Base-by-base conservation (phyloP, 768 basidiomycete species). In the Boletus barrowsii region DNA sequence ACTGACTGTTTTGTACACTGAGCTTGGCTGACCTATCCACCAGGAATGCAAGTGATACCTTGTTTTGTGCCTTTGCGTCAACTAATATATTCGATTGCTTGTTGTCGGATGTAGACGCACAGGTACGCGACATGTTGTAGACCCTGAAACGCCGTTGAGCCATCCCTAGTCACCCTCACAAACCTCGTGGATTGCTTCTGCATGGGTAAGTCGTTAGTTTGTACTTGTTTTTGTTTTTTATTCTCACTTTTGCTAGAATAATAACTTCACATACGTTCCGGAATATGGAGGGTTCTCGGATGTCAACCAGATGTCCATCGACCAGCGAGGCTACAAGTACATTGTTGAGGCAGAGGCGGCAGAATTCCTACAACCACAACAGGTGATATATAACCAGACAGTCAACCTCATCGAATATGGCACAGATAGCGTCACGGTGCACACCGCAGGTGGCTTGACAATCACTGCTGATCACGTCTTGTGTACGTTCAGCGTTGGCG, bases 401-500 rank as follows among this genome's bases (percentile, higher is more conserved):
- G 80, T 87, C 48, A 70, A 65, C 30, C 65, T 59, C 5, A 76
- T 88, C 53, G 61, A 71, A 7, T 78, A 84, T 58, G 75, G 74
- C 11, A 59, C 62, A n/a, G 56, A 71, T n/a, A 73, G 78, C 3
- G 82, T 83, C n/a, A 70, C 65, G 1, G 78, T 88, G 24, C 71
- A 72, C 14, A 70, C 84, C 20, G 58, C 67, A 0, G 68, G 76
- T 51, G 82, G 81, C 1, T 60, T 65, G 29, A 68, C 39, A 1
- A 60, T 86, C 18, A 70, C 64, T 13, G 83, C 76, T 6, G 78
- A 85, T 44, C 82, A 85, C 61, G 83, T 79, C 5, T 65, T 88
- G 22, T 80, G 79, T 56, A 87, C 86, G 0, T 87, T 87, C 69
- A 86, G 84, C 56, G 63, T 84, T 4, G 86, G 87, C 1, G 86